A percentile compares a stretch with the other conserved stretches of the same genome.
Evolutionary conservation across 768 basidiomycete species (phyloP).

Genomic region (Lentinus tigrinus): DNA sequence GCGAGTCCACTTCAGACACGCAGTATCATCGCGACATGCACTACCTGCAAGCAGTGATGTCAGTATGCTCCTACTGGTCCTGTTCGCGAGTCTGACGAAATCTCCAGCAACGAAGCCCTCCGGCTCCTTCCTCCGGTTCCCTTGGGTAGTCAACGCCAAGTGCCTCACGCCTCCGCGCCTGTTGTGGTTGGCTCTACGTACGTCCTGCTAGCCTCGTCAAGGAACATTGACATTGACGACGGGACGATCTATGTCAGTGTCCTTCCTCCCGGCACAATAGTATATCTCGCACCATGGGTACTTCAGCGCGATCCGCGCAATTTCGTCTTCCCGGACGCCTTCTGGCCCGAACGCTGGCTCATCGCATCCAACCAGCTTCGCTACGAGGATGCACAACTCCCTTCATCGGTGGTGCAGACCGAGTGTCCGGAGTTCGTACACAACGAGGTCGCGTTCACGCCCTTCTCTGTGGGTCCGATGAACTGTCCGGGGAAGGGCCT

Average conservation of each 20-base stretch:
- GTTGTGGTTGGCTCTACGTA: constrained; percentile 35
- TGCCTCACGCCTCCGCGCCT: constrained; percentile 27
- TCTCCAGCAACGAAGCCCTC: constrained; percentile 42
- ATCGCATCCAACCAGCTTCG: constrained; percentile 6
- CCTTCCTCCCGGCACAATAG: constrained; percentile 34
- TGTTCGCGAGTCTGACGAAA: constrained; percentile 25
- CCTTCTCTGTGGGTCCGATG: constrained; percentile 47
- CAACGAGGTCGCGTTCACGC: constrained; percentile 36
- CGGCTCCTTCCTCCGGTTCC: constrained; percentile 43
- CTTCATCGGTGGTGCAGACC: background rate
- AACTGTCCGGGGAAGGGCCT: constrained; percentile 51
- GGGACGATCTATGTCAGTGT: no score
- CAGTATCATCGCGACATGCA: constrained; percentile 23
- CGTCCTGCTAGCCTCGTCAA: background rate
- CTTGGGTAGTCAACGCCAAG: constrained; percentile 38
- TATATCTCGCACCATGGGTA: constrained; percentile 35
- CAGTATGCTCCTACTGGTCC: background rate
- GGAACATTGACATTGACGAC: no score
- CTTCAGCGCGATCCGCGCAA: constrained; percentile 45
- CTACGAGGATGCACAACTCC: background rate
- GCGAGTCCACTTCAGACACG: constrained; percentile 21
- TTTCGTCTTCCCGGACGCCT: constrained; percentile 40
- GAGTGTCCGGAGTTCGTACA: constrained; percentile 6
- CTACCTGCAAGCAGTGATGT: constrained; percentile 37
- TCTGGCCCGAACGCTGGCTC: constrained; percentile 45